These are phyloP conservation scores for Clathrus columnatus DNA, from an alignment of 768 basidiomycete genomes.

Conservation along the genomic window DNA sequence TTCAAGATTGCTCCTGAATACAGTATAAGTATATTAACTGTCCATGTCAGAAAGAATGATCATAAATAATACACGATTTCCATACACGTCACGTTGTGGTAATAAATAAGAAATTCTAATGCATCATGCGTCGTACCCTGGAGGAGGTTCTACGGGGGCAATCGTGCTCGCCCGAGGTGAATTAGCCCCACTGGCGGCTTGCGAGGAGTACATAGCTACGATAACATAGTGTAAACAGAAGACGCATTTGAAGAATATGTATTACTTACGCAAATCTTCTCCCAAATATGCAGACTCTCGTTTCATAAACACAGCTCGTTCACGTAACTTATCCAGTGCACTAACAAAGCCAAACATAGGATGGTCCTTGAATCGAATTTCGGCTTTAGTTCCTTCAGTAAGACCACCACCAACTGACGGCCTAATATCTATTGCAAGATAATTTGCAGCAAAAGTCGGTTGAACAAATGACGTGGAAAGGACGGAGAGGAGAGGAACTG, in stretches of 20 bases:
- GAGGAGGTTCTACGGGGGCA: slow-evolving; percentile 40
- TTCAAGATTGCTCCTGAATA: no score
- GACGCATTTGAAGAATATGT: neutral
- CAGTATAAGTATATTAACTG: no score
- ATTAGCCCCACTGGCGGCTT: slow-evolving; percentile 22
- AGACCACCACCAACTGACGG: slow-evolving; percentile 63
- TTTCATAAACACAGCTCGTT: slow-evolving; percentile 68
- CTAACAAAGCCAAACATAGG: slow-evolving; percentile 69
- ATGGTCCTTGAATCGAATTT: slow-evolving; percentile 58
- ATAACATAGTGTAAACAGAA: neutral
- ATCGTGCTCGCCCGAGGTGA: slow-evolving; percentile 19
- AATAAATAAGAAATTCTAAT: no score
- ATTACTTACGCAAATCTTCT: slow-evolving; percentile 53
- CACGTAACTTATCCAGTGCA: slow-evolving; percentile 67
- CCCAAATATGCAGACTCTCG: slow-evolving; percentile 48
- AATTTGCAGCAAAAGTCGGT: slow-evolving; percentile 64
- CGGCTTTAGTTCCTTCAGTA: slow-evolving; percentile 51
- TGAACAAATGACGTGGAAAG: slow-evolving; percentile 67
- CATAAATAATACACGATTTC: no score
- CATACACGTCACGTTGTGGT: no score
- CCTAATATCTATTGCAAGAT: slow-evolving; percentile 53
- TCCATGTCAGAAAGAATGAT: no score
- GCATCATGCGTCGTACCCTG: slow-evolving; percentile 39
- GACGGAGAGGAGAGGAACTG: slow-evolving; percentile 54
- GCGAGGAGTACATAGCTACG: slow-evolving; percentile 1